Evolutionary conservation across 106 monocot genomes (phyloP), one percentile per base, ranked within the genome.

Genomic region (Dendrobium huoshanense): DNA sequence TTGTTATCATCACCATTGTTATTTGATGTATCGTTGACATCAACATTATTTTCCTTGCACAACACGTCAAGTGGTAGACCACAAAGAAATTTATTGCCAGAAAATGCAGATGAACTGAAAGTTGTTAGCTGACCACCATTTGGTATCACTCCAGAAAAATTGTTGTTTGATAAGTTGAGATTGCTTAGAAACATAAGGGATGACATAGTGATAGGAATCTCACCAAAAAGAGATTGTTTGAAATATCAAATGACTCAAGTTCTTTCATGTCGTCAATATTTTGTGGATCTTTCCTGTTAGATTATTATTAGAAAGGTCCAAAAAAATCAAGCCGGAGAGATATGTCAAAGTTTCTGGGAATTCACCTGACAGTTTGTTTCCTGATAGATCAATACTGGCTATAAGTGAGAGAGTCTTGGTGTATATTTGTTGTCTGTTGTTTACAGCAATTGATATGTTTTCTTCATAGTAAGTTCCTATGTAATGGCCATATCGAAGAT

Each of bases 141-240:
- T 13, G 81, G 81, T 58, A 81, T 61, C 15, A 4, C 25, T 45
- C 81, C 81, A 3, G 75, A 59, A 41, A 81, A 45, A 25, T 76
- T 75, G 31, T 31, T 31, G 31, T 31, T 31, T 31, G 31, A 31
- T 31, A 31, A 31, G 31, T 29, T 31, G 31, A 31, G 31, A 31
- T 31, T 31, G 31, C 31, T 31, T 31, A 31, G 31, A 31, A 31
- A 31, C 31, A 31, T 31, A 31, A 31, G 31, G 29, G 31, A 31
- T 31, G 31, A 31, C 31, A 31, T 31, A 31, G 31, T 29, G 29
- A 29, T 29, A 29, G 29, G 29, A 31, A 31, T 1, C 1, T 31
- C 31, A 31, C 31, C 31, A 31, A 74, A 75, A 81, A 55, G 0
- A 27, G 10, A 42, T 81, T 80, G 19, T 18, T 47, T 15, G 80